A percentile compares a stretch with the other conserved stretches of the same genome.
phyloP scores from a whole-genome alignment of 2,329 filamentous ascomycete genomes.

The Pseudocercospora fijiensis region DNA sequence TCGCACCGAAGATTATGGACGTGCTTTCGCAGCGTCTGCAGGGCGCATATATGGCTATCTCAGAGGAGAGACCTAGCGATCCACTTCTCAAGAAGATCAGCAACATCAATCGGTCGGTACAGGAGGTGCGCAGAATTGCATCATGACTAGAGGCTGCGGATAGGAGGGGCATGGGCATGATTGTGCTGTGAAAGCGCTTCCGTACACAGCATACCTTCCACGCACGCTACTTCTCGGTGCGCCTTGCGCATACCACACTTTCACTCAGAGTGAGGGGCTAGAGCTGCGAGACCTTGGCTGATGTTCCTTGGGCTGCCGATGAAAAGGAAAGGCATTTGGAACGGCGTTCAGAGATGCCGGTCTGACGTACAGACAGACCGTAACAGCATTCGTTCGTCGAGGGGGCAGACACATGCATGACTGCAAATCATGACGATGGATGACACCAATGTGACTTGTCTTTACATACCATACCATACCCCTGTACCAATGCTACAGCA shows the following conservation, averaged over 20 bases:
- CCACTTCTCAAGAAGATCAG: conserved; percentile 39
- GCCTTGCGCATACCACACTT: background rate
- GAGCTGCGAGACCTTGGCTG: background rate
- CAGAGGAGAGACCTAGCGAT: conserved; percentile 54
- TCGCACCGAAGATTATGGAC: conserved; percentile 60
- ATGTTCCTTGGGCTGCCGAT: background rate
- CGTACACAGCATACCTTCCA: background rate
- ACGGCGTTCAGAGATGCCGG: background rate
- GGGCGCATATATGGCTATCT: conserved; percentile 54
- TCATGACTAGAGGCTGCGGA: conserved; percentile 24
- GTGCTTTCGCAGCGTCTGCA: conserved; percentile 59
- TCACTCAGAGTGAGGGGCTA: background rate
- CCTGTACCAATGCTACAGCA: background rate
- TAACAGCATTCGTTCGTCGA: background rate
- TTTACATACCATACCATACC: background rate
- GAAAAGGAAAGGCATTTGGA: background rate
- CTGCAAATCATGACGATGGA: background rate
- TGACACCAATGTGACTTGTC: background rate
- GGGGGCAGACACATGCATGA: background rate
- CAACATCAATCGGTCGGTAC: conserved; percentile 33
- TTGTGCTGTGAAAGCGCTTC: conserved; percentile 5
- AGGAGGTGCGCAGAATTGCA: conserved; percentile 25
- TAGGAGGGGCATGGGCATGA: conserved; percentile 12
- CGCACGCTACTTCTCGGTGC: background rate
- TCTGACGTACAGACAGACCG: background rate